Conservation (phyloP, 768 basidiomycete species). For the Russula emetica region DNA sequence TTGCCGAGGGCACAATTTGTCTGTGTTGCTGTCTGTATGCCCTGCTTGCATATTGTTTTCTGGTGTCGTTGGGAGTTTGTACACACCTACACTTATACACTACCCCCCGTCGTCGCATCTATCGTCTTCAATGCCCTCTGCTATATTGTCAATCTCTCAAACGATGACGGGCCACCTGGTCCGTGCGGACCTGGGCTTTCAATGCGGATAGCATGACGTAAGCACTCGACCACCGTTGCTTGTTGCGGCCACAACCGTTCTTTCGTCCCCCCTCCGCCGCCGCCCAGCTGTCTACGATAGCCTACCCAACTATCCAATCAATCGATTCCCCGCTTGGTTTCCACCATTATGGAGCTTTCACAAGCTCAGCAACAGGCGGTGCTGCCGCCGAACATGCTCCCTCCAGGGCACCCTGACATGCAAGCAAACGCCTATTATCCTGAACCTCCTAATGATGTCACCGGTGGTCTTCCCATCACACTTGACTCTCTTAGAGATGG, state of each 20-base stretch:
- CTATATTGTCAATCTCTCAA: constrained; percentile 27
- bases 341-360: constrained; percentile 12
- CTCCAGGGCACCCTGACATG: constrained; percentile 40
- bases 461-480: constrained; percentile 80
- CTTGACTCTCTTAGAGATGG: constrained; percentile 84
- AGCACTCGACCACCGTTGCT: constrained; percentile 36
- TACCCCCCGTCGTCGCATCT: constrained; percentile 33
- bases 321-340: not conserved
- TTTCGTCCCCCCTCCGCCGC: constrained; percentile 39
- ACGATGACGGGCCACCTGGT: constrained; percentile 37
- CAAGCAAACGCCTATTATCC: constrained; percentile 58
- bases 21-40: constrained; percentile 36
- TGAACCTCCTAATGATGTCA: constrained; percentile 71
- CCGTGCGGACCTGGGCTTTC: constrained; percentile 50
- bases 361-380: constrained; percentile 45
- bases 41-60: constrained; percentile 56
- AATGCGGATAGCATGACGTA: constrained; percentile 43
- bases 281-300: constrained; percentile 31
- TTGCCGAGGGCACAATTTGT: constrained; percentile 32
- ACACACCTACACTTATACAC: constrained; percentile 50
- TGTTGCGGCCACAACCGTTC: constrained; percentile 40
- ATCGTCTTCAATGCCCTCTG: constrained; percentile 34
- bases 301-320: not conserved
- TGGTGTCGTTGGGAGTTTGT: constrained; percentile 72
- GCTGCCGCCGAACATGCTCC: constrained; percentile 59